Base-by-base conservation (phyloP, 2,329 filamentous ascomycete species). In the Fusarium protoensiforme region DNA sequence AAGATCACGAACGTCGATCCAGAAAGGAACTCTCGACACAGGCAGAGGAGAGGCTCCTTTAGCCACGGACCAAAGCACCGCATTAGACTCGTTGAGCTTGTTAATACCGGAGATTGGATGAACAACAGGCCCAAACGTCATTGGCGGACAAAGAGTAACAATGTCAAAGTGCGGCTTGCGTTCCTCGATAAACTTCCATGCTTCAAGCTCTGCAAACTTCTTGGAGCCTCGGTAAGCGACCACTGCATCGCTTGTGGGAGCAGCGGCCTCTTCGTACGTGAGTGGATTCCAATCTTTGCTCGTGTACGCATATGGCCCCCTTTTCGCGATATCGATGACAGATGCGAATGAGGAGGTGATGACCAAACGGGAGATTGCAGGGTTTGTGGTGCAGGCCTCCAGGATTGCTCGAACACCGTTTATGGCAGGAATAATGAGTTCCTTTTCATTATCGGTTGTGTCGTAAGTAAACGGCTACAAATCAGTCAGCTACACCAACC, bases 301-400 rank as follows among this genome's bases (percentile, higher is more conserved):
- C 0, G 84, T 86, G 77, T 90, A 90, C 3, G 81, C 84, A 73
- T 89, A 87, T 69, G 85, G 84, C 29, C 81, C 83, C 27, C 85
- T 85, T 63, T 87, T 85, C 48, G 74, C 76, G 2, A 81, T 72
- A 73, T 92, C 85, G 57, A 92, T 76, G 20, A 93, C 91, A 0
- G 90, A 85, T n/a, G 91, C 91, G 75, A 93, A 93, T 2, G 90
- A 92, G 4, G 90, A 92, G 1, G 91, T 93, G 71, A 93, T 87
- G 51, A 91, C 82, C 38, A 85, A 48, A 7, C 81, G 80, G 14
- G 69, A 76, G 35, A 83, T 74, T 1, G 59, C 68, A 1, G 73
- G 64, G 31, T 68, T 71, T 5, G 67, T 46, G 9, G 76, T 71
- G 7, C 77, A 75, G 2, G 83, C 83, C 7, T 79, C 78, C 10